Base-by-base conservation (phyloP, 1,284 basidiomycete species). In the Leucoagaricus sp. region DNA sequence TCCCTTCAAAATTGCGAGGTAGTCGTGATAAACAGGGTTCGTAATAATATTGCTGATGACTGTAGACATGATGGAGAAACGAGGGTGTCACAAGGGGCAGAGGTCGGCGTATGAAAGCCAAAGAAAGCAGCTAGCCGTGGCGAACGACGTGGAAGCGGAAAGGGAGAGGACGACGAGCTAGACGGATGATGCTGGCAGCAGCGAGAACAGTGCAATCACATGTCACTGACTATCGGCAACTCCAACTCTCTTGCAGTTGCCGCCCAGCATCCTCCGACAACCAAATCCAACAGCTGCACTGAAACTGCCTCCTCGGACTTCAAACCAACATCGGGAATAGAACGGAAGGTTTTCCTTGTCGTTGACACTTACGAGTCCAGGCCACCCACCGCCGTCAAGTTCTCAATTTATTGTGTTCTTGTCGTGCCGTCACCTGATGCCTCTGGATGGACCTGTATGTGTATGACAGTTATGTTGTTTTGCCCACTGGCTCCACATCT, bases 1-100 rank as follows among this genome's bases (percentile, higher is more conserved):
- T 45, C 95, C 96, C 74, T 99, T 99, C 68, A 98, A 72, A 65
- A 99, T 88, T 21, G 93, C 87, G 46, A 99, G 83, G 62, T 91
- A 84, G 68, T 97, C 95, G 71, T 97, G 96, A 68, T 91, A 91
- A 10, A 82, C 82, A 10, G 96, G 95, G 65, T 88, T 78, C 40
- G 75, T 66, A 55, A 88, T 72, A 62, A 84, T 73, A 26, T 74
- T 71, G 59, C 77, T 74, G 59, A 83, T 61, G 51, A 73, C 31
- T 4, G 45, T 31, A 28, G 55, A 45, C 55, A 60, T 60, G 25
- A 10, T 56, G 44, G 45, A 21, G 21, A 42, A 25, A 5, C 17
- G 38, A 26, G 28, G 19, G 21, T 8, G 28, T 34, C 53, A 47
- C 40, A 41, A 23, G 49, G 48, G 26, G 38, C 41, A 49, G 21